phyloP scores from a whole-genome alignment of 352 stramenopile genomes.

The Pythium dissotocum region DNA sequence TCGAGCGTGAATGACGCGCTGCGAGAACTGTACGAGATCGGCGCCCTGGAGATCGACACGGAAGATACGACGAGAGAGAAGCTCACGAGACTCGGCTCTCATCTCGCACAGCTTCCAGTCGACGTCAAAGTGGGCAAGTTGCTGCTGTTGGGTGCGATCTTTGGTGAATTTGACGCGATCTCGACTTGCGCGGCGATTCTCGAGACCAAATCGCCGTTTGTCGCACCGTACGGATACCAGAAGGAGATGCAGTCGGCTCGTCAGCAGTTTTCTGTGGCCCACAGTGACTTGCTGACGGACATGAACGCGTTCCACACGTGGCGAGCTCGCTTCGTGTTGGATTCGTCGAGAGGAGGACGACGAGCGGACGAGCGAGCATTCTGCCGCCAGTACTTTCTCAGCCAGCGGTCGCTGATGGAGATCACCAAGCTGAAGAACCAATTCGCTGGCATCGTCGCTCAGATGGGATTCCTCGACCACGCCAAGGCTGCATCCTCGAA shows the following conservation, averaged over 20 bases:
- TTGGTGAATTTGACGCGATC: constrained; percentile 82
- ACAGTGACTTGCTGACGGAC: constrained; percentile 78
- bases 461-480: constrained; percentile 61
- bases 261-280: constrained; percentile 53
- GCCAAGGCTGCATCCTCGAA: neutral
- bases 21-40: constrained; percentile 88
- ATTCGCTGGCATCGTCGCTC: constrained; percentile 61
- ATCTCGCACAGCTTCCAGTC: constrained; percentile 94
- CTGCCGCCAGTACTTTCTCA: constrained; percentile 71
- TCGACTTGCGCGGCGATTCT: constrained; percentile 73
- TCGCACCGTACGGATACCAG: constrained; percentile 70
- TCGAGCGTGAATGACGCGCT: constrained; percentile 90
- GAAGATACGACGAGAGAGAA: constrained; percentile 38
- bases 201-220: constrained; percentile 83
- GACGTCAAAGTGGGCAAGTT: constrained; percentile 97
- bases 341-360: neutral
- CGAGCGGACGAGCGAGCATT: constrained; percentile 52
- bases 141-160: constrained; percentile 94
- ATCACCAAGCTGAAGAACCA: constrained; percentile 78
- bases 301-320: constrained; percentile 77
- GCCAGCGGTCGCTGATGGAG: constrained; percentile 52
- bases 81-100: constrained; percentile 93
- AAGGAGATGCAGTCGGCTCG: constrained; percentile 66
- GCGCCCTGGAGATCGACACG: constrained; percentile 59
- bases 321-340: constrained; percentile 22